phyloP scores from a whole-genome alignment of 805 yeast genomes.

The Saccharomycopsis fodiens region DNA sequence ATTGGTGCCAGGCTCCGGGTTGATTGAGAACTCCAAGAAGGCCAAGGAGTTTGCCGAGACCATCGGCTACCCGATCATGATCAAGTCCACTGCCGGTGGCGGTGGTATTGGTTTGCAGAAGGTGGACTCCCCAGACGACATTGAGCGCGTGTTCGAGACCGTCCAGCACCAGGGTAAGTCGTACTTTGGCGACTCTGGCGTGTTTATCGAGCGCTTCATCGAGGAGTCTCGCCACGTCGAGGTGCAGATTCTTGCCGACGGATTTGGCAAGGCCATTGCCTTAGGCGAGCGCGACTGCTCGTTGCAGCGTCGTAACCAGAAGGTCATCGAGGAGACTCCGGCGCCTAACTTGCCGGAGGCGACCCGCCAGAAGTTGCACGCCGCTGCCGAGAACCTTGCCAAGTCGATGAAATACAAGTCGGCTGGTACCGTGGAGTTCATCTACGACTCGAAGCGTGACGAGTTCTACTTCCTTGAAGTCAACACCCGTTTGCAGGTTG shows the following conservation, averaged over 20 bases:
- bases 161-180: conserved; percentile 92
- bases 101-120: conserved; percentile 98
- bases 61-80: conserved; percentile 78
- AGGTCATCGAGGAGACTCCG: conserved; percentile 94
- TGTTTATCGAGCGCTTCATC: conserved; percentile 88
- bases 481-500: conserved; percentile 94
- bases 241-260: conserved; percentile 95
- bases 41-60: conserved; percentile 62
- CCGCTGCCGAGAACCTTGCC: conserved; percentile 79
- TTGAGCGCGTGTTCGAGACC: conserved; percentile 77
- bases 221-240: conserved; percentile 96
- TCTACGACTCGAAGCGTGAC: conserved; percentile 78
- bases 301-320: conserved; percentile 93
- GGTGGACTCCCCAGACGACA: conserved; percentile 75
- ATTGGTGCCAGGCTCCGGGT: conserved; percentile 92
- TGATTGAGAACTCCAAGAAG: conserved; percentile 62
- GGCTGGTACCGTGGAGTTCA: conserved; percentile 97
- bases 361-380: conserved; percentile 68
- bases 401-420: conserved; percentile 82
- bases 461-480: conserved; percentile 94
- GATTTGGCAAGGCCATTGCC: conserved; percentile 86
- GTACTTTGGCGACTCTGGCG: conserved; percentile 93
- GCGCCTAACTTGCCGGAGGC: conserved; percentile 86
- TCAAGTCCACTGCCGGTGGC: conserved; percentile 97
- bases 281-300: conserved; percentile 98